Percentiles rank a stretch among this genome's conserved stretches.
These are phyloP conservation scores for Lasiodiplodia hormozganensis DNA, from an alignment of 2,329 filamentous ascomycete genomes.

Conservation along the genomic window DNA sequence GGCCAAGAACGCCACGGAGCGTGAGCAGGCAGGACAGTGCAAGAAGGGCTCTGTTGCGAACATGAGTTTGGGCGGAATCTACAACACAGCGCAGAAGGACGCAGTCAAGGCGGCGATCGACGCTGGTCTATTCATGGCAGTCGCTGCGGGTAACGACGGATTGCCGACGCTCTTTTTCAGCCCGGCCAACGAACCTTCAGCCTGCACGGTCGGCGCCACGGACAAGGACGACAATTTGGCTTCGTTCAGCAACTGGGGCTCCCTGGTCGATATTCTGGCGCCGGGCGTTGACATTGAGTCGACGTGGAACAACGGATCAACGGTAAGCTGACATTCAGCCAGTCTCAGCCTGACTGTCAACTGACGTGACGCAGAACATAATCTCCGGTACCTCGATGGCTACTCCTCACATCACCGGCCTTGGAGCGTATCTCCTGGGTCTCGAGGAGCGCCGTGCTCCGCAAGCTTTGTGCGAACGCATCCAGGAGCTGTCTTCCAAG, in stretches of 20 bases:
- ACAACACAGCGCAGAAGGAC: conserved; percentile 41
- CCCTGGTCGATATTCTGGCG: conserved; percentile 65
- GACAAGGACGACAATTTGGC: conserved; percentile 50
- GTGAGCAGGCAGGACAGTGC: conserved; percentile 50
- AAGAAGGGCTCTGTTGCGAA: conserved; percentile 54
- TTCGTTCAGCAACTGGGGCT: conserved; percentile 56
- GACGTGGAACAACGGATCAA: conserved; percentile 48
- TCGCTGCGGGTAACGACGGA: conserved; percentile 53
- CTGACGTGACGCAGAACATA: conserved; percentile 68
- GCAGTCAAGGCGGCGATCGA: conserved; percentile 39
- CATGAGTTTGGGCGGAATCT: conserved; percentile 59
- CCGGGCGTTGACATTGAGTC: conserved; percentile 62
- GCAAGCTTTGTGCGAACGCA: conserved; percentile 56
- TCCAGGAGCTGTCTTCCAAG: conserved; percentile 53
- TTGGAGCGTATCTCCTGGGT: conserved; percentile 96
- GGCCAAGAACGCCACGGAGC: conserved; percentile 57
- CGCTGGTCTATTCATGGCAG: conserved; percentile 53
- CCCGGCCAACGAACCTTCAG: conserved; percentile 43
- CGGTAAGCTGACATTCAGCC: not conserved
- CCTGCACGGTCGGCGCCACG: conserved; percentile 54
- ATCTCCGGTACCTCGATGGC: conserved; percentile 99
- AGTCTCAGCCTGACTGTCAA: not conserved
- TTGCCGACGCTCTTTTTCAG: conserved; percentile 43
- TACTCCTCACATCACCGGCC: conserved; percentile 93
- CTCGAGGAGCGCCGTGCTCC: conserved; percentile 68